Evolutionary conservation across 352 stramenopile species (phyloP), one percentile per base, ranked within the genome.

Genomic region (Phytopythium vexans): DNA sequence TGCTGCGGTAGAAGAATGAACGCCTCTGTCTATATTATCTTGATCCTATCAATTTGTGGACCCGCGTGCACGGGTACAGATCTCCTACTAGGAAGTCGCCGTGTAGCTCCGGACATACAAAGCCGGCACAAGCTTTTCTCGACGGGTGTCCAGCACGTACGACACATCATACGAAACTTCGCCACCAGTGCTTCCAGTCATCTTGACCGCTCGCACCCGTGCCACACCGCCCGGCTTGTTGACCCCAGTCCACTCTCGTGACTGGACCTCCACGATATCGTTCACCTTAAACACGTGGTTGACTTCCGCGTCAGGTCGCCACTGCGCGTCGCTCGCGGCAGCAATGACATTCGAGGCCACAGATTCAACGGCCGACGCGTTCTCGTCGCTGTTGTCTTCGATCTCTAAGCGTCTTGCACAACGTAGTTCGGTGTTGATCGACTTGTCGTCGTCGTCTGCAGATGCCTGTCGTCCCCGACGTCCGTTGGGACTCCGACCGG

Each of bases 151-250:
- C 6, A 92, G 56, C 34, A 92, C 61, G 45, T 92, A 88, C 21
- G 70, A 62, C 15, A 92, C 64, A 54, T 92, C 79, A 46, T 92
- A 92, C 34, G 72, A 68, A 43, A 78, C 46, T 6, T 64, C 41
- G 7, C 60, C 62, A 4, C 49, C 66, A 5, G 44, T 48, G 4
- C 21, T 41, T 14, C 52, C 46, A 9, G 47, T 58, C 16, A 69
- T 54, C 49, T 82, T 60, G 33, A 86, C 80, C 6, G 61, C 62
- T n/a, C 66, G 70, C 16, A 91, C 59, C 2, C 78, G 68, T 41
- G 66, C 82, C 21, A 92, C 82, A 27, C 82, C 82, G 5, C 82
- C 82, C 14, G 72, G 77, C 50, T 92, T 92, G 55, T 92, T 92
- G 34, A 66, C 73, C 4, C 78, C 78, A 34, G 64, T 54, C 66